Conservation (phyloP, 768 basidiomycete genomes). For the Cystobasidium tubakii region DNA sequence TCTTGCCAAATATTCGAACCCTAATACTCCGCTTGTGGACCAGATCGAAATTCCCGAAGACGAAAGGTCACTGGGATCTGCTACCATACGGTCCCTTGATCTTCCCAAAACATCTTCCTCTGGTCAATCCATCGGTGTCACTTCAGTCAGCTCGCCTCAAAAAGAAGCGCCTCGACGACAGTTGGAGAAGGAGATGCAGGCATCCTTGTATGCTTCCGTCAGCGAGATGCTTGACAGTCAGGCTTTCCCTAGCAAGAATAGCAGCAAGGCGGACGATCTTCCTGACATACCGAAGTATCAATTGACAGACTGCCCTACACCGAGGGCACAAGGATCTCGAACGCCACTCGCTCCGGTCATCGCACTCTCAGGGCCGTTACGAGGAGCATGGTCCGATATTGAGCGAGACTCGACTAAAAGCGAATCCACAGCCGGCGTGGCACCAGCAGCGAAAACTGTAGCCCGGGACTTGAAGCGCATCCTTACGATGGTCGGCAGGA, state of each 20-base stretch:
- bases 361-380: neutral
- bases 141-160: neutral
- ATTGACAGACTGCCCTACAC: neutral
- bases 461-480: constrained; percentile 37
- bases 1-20: neutral
- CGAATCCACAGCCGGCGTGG: neutral
- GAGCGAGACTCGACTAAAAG: constrained; percentile 35
- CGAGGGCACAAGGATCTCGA: neutral
- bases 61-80: neutral
- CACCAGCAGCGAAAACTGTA: constrained; percentile 25
- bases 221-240: constrained; percentile 23
- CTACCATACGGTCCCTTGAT: neutral
- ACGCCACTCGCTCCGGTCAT: neutral
- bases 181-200: constrained; percentile 18
- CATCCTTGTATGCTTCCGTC: constrained; percentile 30
- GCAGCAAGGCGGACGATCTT: neutral
- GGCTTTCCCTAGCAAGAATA: neutral
- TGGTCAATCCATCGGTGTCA: neutral
- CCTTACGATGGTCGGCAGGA: constrained; percentile 38
- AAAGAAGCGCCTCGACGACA: neutral
- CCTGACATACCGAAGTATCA: constrained; percentile 20
- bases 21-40: neutral
- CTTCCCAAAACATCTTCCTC: neutral
- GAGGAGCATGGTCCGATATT: constrained; percentile 40
- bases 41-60: neutral